Percentiles rank a stretch among this genome's conserved stretches.
phyloP scores from a whole-genome alignment of 2,329 filamentous ascomycete species.

The Penicillium sp. region DNA sequence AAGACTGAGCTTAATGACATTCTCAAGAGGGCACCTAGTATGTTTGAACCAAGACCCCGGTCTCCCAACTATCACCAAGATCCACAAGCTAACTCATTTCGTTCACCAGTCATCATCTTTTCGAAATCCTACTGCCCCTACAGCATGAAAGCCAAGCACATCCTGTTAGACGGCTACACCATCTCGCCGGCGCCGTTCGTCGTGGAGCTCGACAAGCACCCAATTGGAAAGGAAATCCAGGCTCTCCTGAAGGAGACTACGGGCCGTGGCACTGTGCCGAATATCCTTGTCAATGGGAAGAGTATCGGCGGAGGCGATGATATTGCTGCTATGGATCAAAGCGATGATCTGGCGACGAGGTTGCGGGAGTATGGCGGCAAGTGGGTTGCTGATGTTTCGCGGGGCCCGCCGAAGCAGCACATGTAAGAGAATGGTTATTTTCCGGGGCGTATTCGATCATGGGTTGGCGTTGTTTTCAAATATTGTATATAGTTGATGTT shows the following conservation, averaged over 20 bases:
- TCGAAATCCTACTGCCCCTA: slow-evolving; percentile 91
- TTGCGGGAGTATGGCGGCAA: slow-evolving; percentile 74
- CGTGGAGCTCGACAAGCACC: slow-evolving; percentile 85
- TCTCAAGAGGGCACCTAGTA: slow-evolving; percentile 81
- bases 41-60: slow-evolving; percentile 29
- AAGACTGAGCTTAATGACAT: slow-evolving; percentile 74
- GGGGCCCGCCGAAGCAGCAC: background rate
- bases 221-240: slow-evolving; percentile 72
- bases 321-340: slow-evolving; percentile 68
- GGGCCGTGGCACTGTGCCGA: slow-evolving; percentile 83
- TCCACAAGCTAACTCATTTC: background rate
- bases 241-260: slow-evolving; percentile 70
- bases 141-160: slow-evolving; percentile 79
- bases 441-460: background rate
- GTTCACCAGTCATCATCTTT: slow-evolving; percentile 78
- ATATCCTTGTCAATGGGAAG: slow-evolving; percentile 82
- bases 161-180: slow-evolving; percentile 80
- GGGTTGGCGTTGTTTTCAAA: background rate
- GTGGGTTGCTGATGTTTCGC: slow-evolving; percentile 49
- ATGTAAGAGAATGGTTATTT: background rate
- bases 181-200: slow-evolving; percentile 82
- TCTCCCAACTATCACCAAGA: background rate
- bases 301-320: slow-evolving; percentile 92
- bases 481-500: background rate
- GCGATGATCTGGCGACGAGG: slow-evolving; percentile 67